Evolutionary conservation across 139 green algal species (phyloP).

Genomic region (Gonium pectorale): DNA sequence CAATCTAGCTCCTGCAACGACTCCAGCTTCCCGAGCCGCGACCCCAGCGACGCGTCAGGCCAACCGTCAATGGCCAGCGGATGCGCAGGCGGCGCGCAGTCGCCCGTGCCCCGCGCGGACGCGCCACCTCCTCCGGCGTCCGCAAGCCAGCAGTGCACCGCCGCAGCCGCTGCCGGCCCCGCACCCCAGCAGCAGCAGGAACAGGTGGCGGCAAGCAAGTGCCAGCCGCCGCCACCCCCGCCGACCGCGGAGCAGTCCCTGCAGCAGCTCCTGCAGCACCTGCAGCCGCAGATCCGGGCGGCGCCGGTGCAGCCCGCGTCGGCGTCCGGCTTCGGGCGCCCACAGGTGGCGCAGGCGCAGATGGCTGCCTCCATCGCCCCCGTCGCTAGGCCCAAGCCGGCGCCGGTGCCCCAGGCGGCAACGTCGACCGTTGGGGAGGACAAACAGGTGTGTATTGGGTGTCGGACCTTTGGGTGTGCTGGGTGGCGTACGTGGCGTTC

Average conservation of each 20-base stretch:
- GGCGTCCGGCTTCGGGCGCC: neutral
- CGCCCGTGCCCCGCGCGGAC: neutral
- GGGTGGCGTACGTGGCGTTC: too few species aligned
- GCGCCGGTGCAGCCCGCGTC: neutral
- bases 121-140: neutral
- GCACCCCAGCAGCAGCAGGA: neutral
- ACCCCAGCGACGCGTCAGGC: too few species aligned
- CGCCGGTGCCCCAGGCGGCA: neutral
- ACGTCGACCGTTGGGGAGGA: neutral
- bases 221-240: neutral
- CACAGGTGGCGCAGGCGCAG: neutral
- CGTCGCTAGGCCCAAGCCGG: neutral
- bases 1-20: too few species aligned
- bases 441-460: neutral
- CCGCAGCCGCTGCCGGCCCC: neutral
- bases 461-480: neutral
- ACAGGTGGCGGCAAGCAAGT: neutral
- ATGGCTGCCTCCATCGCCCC: neutral
- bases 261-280: neutral
- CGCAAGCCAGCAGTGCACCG: neutral
- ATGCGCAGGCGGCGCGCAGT: neutral
- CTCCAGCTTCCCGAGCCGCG: too few species aligned
- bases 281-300: too few species aligned
- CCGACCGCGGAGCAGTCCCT: neutral
- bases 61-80: too few species aligned